Evolutionary conservation across 345 rosid genomes (phyloP).

Genomic region (Dipteronia sinensis): DNA sequence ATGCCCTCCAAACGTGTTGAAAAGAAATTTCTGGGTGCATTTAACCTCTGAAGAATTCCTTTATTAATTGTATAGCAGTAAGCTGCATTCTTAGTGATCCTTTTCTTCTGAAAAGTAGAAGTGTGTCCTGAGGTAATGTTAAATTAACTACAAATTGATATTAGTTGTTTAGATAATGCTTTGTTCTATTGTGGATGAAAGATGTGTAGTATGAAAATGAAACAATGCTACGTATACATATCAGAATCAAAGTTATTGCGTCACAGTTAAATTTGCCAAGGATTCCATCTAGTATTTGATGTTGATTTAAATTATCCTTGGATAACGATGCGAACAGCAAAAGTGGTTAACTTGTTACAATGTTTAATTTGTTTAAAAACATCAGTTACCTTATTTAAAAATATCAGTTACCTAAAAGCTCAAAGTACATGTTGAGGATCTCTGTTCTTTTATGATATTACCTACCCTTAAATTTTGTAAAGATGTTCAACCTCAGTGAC

Average conservation of each 20-base stretch:
- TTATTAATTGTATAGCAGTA: neutral
- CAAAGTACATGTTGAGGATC: no score
- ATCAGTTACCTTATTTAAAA: no score
- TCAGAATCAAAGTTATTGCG: no score
- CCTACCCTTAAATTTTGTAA: no score
- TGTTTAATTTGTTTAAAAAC: no score
- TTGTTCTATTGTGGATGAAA: neutral
- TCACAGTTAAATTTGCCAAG: neutral
- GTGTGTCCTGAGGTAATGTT: neutral
- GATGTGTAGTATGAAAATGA: neutral
- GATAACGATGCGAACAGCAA: no score
- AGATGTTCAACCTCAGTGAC: no score
- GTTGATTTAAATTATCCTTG: neutral
- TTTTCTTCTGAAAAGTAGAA: neutral
- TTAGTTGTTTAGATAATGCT: neutral
- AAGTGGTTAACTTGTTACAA: no score
- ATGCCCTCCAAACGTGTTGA: neutral
- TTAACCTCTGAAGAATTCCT: neutral
- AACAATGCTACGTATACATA: neutral
- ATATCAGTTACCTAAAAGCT: no score
- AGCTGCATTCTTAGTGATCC: neutral
- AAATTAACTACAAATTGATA: neutral
- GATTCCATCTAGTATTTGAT: neutral
- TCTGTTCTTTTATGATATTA: no score
- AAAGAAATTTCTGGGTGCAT: neutral